Percentiles rank a stretch among this genome's conserved stretches.
These are phyloP conservation scores for Cladorrhinum sp. DNA, from an alignment of 2,329 filamentous ascomycete species.

Conservation along the genomic window DNA sequence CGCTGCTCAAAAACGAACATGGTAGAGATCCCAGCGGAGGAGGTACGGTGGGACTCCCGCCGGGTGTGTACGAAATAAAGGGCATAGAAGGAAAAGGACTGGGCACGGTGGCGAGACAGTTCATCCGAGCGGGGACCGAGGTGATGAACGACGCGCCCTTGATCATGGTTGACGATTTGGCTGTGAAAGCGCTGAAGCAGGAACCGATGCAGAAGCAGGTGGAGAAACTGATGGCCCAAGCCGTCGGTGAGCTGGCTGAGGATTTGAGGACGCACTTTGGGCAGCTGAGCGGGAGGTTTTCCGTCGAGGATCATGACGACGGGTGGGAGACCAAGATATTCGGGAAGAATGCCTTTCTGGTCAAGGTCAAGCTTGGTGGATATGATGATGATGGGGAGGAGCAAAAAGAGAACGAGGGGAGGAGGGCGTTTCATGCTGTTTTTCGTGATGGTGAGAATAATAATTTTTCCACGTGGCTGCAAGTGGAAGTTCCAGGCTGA, in stretches of 20 bases:
- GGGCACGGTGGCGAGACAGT: background rate
- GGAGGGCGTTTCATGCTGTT: constrained; percentile 33
- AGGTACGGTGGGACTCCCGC: no score
- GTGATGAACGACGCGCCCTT: background rate
- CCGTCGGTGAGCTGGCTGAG: background rate
- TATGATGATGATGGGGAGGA: no score
- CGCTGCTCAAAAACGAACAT: no score
- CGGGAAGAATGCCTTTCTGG: background rate
- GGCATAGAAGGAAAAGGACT: background rate
- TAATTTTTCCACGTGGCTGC: background rate
- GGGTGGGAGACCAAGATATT: background rate
- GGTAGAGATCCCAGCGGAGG: no score
- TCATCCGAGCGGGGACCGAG: background rate
- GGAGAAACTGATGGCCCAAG: background rate
- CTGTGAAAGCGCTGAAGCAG: background rate
- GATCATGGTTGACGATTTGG: background rate
- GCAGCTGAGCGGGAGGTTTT: background rate
- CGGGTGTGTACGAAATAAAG: background rate
- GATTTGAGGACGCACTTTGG: background rate
- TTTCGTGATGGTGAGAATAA: constrained; percentile 32
- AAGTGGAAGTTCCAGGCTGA: background rate
- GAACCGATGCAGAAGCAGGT: background rate
- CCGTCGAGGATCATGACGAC: background rate
- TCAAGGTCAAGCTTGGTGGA: background rate
- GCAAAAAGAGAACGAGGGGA: constrained; percentile 20